These are phyloP conservation scores for Xylaria arbuscula DNA, from an alignment of 2,329 filamentous ascomycete species.

Conservation along the genomic window DNA sequence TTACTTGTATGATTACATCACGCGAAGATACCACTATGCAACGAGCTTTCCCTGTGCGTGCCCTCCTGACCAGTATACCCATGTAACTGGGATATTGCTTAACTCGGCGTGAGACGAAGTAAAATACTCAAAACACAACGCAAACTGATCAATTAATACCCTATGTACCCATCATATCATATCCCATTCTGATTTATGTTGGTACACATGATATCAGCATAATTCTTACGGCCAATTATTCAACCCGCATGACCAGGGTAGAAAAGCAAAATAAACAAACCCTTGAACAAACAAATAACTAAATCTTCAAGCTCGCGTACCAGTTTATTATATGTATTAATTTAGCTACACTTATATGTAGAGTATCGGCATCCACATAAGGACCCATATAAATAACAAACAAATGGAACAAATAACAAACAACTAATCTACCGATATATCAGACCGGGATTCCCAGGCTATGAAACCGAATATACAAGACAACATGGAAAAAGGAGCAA, in stretches of 20 bases:
- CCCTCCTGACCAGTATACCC: neutral
- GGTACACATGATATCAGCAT: neutral
- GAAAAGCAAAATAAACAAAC: neutral
- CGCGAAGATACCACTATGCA: conserved; percentile 32
- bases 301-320: neutral
- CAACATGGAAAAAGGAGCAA: neutral
- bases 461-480: neutral
- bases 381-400: neutral
- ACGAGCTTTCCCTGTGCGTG: neutral
- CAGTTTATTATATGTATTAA: neutral
- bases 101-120: neutral
- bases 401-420: neutral
- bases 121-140: neutral
- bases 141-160: neutral
- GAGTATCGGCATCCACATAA: too few species aligned
- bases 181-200: neutral
- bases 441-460: neutral
- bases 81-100: neutral
- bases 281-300: neutral
- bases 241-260: neutral
- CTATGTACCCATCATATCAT: neutral
- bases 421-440: neutral
- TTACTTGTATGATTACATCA: conserved; percentile 19
- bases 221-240: neutral
- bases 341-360: too few species aligned